Evolutionary conservation across 2,329 filamentous ascomycete genomes (phyloP).

Genomic region (Clarireedia paspali): DNA sequence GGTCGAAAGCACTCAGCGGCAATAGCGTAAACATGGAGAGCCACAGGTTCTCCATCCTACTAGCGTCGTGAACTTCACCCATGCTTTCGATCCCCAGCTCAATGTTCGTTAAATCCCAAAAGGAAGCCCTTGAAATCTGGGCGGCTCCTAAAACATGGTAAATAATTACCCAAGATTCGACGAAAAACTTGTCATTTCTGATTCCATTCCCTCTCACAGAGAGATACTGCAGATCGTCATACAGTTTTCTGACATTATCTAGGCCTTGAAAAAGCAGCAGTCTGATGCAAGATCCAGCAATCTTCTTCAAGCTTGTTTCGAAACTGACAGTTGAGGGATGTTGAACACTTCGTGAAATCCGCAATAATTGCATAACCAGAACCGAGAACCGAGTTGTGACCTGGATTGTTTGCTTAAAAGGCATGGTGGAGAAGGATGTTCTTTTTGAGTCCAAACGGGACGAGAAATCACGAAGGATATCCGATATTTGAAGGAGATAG

Average conservation of each 20-base stretch:
- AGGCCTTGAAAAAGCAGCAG: slow-evolving; percentile 38
- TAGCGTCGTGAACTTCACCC: slow-evolving; percentile 35
- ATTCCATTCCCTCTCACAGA: slow-evolving; percentile 45
- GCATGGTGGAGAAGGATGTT: not conserved
- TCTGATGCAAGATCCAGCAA: slow-evolving; percentile 33
- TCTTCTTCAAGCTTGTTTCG: slow-evolving; percentile 41
- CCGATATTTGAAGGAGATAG: slow-evolving; percentile 25
- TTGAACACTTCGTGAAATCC: slow-evolving; percentile 32
- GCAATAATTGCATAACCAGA: slow-evolving; percentile 33
- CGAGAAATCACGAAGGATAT: slow-evolving; percentile 23
- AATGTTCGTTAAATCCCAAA: slow-evolving; percentile 52
- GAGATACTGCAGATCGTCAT: slow-evolving; percentile 39
- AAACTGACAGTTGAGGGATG: slow-evolving; percentile 29
- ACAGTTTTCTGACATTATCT: slow-evolving; percentile 37
- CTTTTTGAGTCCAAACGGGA: slow-evolving; percentile 12
- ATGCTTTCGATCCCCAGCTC: slow-evolving; percentile 33
- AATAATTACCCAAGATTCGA: slow-evolving; percentile 51
- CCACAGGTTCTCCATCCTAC: slow-evolving; percentile 50
- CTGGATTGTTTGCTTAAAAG: slow-evolving; percentile 12
- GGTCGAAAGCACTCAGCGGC: slow-evolving; percentile 53
- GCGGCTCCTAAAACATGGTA: slow-evolving; percentile 46
- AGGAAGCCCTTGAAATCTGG: slow-evolving; percentile 43
- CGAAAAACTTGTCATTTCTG: slow-evolving; percentile 34
- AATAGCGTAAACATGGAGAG: slow-evolving; percentile 51
- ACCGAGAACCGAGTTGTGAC: slow-evolving; percentile 26